Evolutionary conservation across 2,329 filamentous ascomycete species (phyloP), one percentile per base, ranked within the genome.

Genomic region (Fusarium albidum): DNA sequence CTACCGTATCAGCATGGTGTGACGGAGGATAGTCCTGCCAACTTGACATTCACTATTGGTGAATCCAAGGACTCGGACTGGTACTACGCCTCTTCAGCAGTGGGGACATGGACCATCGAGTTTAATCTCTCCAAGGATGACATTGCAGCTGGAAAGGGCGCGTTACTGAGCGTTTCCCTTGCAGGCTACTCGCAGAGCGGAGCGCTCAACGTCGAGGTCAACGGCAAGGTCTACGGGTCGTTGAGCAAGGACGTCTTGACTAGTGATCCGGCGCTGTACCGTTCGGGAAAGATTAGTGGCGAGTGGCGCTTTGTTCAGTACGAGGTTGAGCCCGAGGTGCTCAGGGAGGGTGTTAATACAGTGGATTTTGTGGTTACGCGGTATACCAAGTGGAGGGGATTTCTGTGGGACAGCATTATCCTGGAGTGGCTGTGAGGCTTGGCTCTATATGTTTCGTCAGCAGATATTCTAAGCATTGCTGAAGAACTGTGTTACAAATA

Each of bases 221-320:
- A 56, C n/a, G 49, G 43, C 7, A 31, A 56, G 3, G 39, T 48
- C 5, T 42, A 48, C 21, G 52, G n/a, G 21, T 47, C 52, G 5
- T 29, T 56, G 38, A 48, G 38, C 28, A 56, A 52, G 39, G 29
- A 56, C 11, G 32, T 14, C n/a, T 21, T 56, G 14, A 13, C 28
- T 1, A 56, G 49, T 11, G 52, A 56, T 13, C 52, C 52, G 13
- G 52, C 49, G 1, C 43, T 55, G 4, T 55, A 55, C 32, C 43
- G 52, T 1, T 55, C 52, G 2, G 52, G 52, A 2, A 55, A 55
- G 25, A 43, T 35, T 5, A 55, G 49, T 18, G 52, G 52, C 6
- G 52, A 56, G 26, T 56, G 52, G 52, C 52, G 52, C 17, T 56
- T 56, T 26, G 9, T 52, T 3, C 52, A 56, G 38, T 56, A 56